Evolutionary conservation across 2,329 filamentous ascomycete species (phyloP), one percentile per base, ranked within the genome.

Genomic region (Penicillium verrucosum): DNA sequence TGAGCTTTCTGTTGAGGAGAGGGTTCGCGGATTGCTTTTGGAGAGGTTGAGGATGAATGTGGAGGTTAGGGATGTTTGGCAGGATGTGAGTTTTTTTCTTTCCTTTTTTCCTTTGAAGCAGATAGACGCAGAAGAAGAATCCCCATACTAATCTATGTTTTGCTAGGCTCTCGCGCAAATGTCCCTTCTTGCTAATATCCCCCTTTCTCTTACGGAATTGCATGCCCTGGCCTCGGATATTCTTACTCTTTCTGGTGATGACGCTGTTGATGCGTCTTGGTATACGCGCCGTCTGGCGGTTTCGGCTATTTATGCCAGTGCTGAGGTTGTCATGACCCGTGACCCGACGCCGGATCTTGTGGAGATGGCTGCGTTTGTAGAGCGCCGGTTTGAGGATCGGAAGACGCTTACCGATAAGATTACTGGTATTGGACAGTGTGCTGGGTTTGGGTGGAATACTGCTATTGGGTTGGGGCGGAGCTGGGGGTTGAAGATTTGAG

Each of bases 321-420:
- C 88, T 54, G 94, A 99, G 76, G 79, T 97, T 5, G 96, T 92
- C 76, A 97, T 97, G 92, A 97, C 92, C 23, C 92, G 89, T 57
- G 94, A 97, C 74, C 81, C 79, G 58, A 92, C 88, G 4, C 77
- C 82, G 0, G 85, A 84, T n/a, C 94, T 89, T 67, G 72, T 70
- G 10, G 89, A 92, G 60, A 97, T 94, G 4, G 86, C 87, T 62
- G 81, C 84, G 10, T 99, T 97, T 71, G 77, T 97, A 51, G 83
- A 87, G 54, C 82, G 91, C 42, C 82, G 93, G 59, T 76, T 96
- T 54, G 81, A 85, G 57, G 92, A 95, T 76, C 78, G 84, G 32
- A 80, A 83, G 64, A 82, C 78, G 4, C 63, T 92, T 4, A 86
- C 88, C 4, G 80, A 81, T 23, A 81, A 85, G 11, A 68, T 90